A percentile compares a stretch with the other conserved stretches of the same genome.
phyloP scores from a whole-genome alignment of 169 alveolate genomes.

The Plasmodium vivax region DNA sequence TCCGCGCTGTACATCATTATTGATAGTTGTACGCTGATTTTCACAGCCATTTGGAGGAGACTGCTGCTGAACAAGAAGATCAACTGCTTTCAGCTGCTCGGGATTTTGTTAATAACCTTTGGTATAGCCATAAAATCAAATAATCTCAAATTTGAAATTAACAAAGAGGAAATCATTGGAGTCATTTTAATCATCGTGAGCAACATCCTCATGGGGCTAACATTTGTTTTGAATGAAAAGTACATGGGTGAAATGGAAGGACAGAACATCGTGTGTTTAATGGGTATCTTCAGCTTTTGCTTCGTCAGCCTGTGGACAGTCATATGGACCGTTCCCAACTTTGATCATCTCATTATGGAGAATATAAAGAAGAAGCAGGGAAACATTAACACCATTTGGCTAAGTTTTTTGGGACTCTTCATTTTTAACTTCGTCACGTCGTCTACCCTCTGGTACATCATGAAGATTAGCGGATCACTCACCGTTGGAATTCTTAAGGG shows the following conservation, averaged over 20 bases:
- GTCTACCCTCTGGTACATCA: conserved; percentile 79
- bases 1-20: conserved; percentile 79
- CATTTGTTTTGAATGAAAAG: conserved; percentile 79
- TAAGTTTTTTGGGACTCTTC: conserved; percentile 73
- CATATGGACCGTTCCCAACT: conserved; percentile 79
- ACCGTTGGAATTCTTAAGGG: conserved; percentile 80
- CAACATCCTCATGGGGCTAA: conserved; percentile 77
- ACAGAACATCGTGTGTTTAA: conserved; percentile 81
- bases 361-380: conserved; percentile 74
- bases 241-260: conserved; percentile 80
- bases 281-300: conserved; percentile 77
- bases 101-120: conserved; percentile 75
- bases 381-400: conserved; percentile 44
- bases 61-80: conserved; percentile 70
- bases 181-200: conserved; percentile 69
- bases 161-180: conserved; percentile 79
- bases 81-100: conserved; percentile 45
- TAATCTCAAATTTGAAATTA: conserved; percentile 72
- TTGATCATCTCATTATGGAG: conserved; percentile 69
- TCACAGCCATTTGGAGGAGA: conserved; percentile 81
- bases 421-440: conserved; percentile 75
- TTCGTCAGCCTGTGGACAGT: conserved; percentile 76
- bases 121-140: conserved; percentile 80
- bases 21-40: conserved; percentile 79
- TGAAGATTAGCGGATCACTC: conserved; percentile 77